Conservation (phyloP, 148 eudicot genomes). For the Linanthus parryae region DNA sequence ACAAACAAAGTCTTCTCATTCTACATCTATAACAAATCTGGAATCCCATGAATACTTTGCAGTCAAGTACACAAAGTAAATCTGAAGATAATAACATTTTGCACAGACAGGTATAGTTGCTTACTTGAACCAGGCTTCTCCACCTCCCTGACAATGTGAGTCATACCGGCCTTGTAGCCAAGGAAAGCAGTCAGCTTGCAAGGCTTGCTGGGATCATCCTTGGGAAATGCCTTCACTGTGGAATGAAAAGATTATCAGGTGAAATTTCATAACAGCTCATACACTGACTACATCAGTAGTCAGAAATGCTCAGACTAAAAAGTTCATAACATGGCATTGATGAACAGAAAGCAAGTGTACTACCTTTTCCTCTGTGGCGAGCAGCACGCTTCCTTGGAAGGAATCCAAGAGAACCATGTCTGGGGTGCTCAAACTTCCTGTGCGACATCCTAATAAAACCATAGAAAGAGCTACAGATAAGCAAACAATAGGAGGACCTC, state of each 20-base stretch:
- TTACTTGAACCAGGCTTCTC: constrained; percentile 74
- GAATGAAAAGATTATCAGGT: neutral
- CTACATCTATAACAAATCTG: too few species aligned
- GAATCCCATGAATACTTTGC: too few species aligned
- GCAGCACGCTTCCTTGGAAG: constrained; percentile 64
- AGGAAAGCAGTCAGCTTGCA: constrained; percentile 59
- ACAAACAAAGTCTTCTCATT: too few species aligned
- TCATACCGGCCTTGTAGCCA: constrained; percentile 76
- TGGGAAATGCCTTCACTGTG: constrained; percentile 72
- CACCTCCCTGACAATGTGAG: constrained; percentile 65
- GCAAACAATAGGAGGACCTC: too few species aligned
- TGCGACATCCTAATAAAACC: constrained; percentile 64
- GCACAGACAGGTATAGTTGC: neutral
- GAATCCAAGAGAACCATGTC: constrained; percentile 66
- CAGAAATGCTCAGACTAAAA: too few species aligned
- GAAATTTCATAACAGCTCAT: neutral
- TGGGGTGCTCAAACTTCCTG: constrained; percentile 68
- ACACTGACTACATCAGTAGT: too few species aligned
- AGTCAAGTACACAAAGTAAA: neutral
- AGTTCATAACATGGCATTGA: too few species aligned
- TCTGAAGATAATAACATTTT: neutral
- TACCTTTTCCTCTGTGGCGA: constrained; percentile 54
- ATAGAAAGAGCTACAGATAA: too few species aligned
- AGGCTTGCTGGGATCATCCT: constrained; percentile 51
- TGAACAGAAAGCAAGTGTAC: constrained; percentile 15